These are phyloP conservation scores for Drechslera avenae DNA, from an alignment of 2,329 filamentous ascomycete genomes.

Conservation along the genomic window DNA sequence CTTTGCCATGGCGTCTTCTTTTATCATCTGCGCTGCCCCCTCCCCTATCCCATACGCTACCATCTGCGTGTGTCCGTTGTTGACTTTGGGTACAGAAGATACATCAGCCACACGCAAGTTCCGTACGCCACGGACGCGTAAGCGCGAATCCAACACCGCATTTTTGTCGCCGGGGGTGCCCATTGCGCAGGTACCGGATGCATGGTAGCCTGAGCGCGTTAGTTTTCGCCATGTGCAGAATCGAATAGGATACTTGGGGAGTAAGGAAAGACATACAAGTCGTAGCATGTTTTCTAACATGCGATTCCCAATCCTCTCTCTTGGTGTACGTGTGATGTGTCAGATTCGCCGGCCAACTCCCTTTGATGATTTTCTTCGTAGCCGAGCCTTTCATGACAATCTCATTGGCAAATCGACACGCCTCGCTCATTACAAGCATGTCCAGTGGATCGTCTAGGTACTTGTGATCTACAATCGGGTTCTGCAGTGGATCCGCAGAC, in stretches of 20 bases:
- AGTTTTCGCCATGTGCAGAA: background rate
- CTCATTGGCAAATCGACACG: conserved; percentile 64
- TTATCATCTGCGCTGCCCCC: conserved; percentile 41
- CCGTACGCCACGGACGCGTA: conserved; percentile 34
- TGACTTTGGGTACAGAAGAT: conserved; percentile 31
- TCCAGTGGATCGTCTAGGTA: conserved; percentile 65
- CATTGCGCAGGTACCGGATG: conserved; percentile 67
- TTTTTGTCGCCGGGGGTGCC: conserved; percentile 35
- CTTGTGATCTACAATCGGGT: conserved; percentile 64
- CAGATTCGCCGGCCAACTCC: conserved; percentile 61
- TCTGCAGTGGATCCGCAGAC: conserved; percentile 55
- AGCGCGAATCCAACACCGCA: conserved; percentile 47
- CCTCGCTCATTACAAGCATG: conserved; percentile 63
- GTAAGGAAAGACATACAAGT: conserved; percentile 54
- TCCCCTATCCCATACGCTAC: conserved; percentile 44
- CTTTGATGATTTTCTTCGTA: conserved; percentile 64
- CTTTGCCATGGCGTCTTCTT: conserved; percentile 21
- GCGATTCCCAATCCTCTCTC: conserved; percentile 63
- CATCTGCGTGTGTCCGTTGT: conserved; percentile 46
- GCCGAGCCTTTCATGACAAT: conserved; percentile 63
- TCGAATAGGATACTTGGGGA: background rate
- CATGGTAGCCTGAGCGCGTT: conserved; percentile 48
- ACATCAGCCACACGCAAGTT: conserved; percentile 38
- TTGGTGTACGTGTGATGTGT: conserved; percentile 60
- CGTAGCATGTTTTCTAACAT: conserved; percentile 64